phyloP scores from a whole-genome alignment of 331 rosid species.

The Quercus tomentella region DNA sequence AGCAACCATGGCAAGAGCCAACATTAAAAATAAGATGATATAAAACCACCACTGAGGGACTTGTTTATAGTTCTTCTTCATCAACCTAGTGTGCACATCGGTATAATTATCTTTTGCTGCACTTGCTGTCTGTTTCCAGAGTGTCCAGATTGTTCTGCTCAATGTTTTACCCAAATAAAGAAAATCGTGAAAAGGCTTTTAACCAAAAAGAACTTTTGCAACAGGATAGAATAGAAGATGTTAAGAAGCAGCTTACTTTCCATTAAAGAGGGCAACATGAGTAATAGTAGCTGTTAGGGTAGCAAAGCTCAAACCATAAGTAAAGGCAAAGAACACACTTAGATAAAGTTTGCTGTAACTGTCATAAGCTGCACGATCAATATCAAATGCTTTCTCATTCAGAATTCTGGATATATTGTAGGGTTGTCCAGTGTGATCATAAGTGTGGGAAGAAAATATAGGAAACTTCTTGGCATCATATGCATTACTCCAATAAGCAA shows the following conservation, averaged over 20 bases:
- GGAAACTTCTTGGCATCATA: conserved; percentile 76
- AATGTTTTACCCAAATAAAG: background rate
- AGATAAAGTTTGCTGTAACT: conserved; percentile 69
- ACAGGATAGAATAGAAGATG: background rate
- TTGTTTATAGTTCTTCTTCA: conserved; percentile 72
- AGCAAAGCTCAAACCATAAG: conserved; percentile 81
- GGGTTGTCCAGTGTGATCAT: conserved; percentile 40
- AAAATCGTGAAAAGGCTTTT: background rate
- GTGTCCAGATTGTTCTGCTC: conserved; percentile 35
- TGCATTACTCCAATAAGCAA: conserved; percentile 55
- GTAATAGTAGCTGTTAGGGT: conserved; percentile 60
- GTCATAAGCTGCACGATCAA: conserved; percentile 38
- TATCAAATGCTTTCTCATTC: conserved; percentile 31
- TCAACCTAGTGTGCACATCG: conserved; percentile 72
- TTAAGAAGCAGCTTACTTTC: conserved; percentile 52
- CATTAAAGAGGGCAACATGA: conserved; percentile 80
- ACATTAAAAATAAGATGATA: conserved; percentile 34
- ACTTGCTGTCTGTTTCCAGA: conserved; percentile 46
- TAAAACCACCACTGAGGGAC: conserved; percentile 88
- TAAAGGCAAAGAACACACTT: conserved; percentile 50
- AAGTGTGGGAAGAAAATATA: conserved; percentile 55
- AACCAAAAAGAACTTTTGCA: background rate
- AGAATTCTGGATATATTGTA: conserved; percentile 56
- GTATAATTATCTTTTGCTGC: conserved; percentile 22
- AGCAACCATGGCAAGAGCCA: conserved; percentile 35